Base-by-base conservation (phyloP, 164 flowering plant species). In the Magnolia sinica region DNA sequence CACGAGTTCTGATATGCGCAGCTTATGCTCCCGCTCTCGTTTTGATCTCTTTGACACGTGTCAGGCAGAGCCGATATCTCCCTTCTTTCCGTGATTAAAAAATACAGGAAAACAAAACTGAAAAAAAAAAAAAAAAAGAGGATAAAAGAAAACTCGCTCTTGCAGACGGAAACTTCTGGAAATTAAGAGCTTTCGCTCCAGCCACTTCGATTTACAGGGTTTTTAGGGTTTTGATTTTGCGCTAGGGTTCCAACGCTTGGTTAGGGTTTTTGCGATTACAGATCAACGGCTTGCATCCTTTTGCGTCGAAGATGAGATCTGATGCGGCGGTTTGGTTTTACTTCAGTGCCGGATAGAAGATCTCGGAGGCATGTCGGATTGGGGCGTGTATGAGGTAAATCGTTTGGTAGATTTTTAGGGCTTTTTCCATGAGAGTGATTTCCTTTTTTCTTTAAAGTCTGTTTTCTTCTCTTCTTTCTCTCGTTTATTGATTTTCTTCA, bases 371-470 rank as follows among this genome's bases (percentile, higher is more conserved):
- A 78, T 78, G 81, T 63, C 81, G 29, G 79, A 78, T 68, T 81
- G 78, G 81, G 71, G 67, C 72, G 29, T 75, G 72, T 76, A 61
- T 70, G 81, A 78, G 72, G 83, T 81, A n/a, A 50, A 75, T 77
- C 70, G 20, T 55, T 19, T 61, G 61, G 13, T 18, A 18, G 50
- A 22, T 19, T 67, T 24, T 10, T 50, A 72, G 45, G 45, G 65
- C 8, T 37, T 37, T 63, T 63, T 63, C 9, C n/a, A 22, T 63
- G 65, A 22, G 65, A 63, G 31, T 24, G 27, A 65, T 65, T 65
- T 65, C 4, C 14, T 7, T 8, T 22, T 23, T 65, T 11, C 8
- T 65, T 13, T 65, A 14, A 22, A 65, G 37, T 63, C 65, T 63
- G 65, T 63, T 18, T 63, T 16, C 20, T 63, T 19, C 7, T 61